Percentiles rank a stretch among this genome's conserved stretches.
These are phyloP conservation scores for Acacia pycnantha DNA, from an alignment of 331 rosid species.

Conservation along the genomic window DNA sequence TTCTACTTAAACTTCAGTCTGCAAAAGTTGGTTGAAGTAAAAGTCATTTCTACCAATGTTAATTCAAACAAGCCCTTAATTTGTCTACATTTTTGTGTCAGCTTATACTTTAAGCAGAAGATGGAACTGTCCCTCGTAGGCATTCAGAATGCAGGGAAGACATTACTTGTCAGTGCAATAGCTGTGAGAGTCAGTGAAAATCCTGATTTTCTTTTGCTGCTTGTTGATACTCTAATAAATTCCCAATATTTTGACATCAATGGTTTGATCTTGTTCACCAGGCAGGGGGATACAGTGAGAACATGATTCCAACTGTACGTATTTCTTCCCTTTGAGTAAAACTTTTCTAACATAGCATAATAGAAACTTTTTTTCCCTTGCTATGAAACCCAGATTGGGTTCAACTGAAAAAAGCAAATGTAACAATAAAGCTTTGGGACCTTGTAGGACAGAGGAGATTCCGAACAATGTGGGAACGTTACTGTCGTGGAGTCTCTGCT, in stretches of 20 bases:
- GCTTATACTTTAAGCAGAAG: conserved; percentile 87
- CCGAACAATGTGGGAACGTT: conserved; percentile 95
- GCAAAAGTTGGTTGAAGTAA: too few relatives aligned
- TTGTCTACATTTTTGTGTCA: conserved; percentile 35
- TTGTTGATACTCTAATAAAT: neutral
- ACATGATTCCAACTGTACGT: conserved; percentile 96
- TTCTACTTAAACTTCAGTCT: too few relatives aligned
- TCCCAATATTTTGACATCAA: conserved; percentile 28
- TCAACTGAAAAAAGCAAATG: conserved; percentile 88
- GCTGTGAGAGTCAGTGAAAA: neutral
- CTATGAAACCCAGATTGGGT: conserved; percentile 60
- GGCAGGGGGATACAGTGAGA: conserved; percentile 93
- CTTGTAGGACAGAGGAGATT: conserved; percentile 97
- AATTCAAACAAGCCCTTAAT: neutral
- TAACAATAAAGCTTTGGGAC: conserved; percentile 94
- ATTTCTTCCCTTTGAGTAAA: conserved; percentile 20
- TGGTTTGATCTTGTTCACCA: conserved; percentile 34
- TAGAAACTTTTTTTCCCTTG: neutral
- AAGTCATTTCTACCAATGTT: too few relatives aligned
- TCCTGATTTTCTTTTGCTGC: neutral
- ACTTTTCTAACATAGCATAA: neutral
- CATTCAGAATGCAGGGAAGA: conserved; percentile 23
- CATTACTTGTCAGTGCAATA: conserved; percentile 64
- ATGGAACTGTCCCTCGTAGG: conserved; percentile 96
- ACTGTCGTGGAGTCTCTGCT: conserved; percentile 92